Evolutionary conservation across 768 basidiomycete species (phyloP).

Genomic region (Udeniomyces megalosporus): DNA sequence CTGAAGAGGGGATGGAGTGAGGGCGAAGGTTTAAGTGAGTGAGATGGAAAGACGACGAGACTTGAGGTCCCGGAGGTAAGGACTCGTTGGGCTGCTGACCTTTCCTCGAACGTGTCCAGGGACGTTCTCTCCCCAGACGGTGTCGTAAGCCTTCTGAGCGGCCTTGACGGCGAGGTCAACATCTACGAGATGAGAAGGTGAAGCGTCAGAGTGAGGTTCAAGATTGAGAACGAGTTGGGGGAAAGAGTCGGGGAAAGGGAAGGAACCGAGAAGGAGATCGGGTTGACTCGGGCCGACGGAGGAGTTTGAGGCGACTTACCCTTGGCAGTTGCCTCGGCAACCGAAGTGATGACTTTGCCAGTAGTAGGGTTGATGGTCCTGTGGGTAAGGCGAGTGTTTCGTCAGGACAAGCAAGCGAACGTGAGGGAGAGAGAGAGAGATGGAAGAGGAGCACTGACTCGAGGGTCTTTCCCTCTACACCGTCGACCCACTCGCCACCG

Average conservation of each 20-base stretch:
- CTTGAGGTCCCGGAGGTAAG: too few relatives aligned
- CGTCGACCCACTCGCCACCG: slow-evolving; percentile 48
- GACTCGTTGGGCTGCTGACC: too few relatives aligned
- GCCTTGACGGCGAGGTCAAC: slow-evolving; percentile 14
- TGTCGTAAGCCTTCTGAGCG: slow-evolving; percentile 12
- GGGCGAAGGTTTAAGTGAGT: neutral
- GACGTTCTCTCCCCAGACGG: slow-evolving; percentile 15
- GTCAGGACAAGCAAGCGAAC: neutral
- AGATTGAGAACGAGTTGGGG: neutral
- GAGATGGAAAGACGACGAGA: neutral
- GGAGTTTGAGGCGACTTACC: slow-evolving; percentile 1
- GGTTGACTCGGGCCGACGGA: too few relatives aligned
- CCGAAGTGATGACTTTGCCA: slow-evolving; percentile 43
- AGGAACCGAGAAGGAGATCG: neutral
- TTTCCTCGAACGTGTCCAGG: slow-evolving; percentile 11
- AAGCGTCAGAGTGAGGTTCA: neutral
- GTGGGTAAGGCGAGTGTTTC: neutral
- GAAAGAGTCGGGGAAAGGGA: neutral
- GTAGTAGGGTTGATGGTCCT: slow-evolving; percentile 38
- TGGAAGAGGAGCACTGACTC: slow-evolving; percentile 38
- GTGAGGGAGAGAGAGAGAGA: slow-evolving; percentile 2
- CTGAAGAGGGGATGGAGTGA: neutral
- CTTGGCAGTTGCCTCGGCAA: slow-evolving; percentile 17
- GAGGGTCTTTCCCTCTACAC: slow-evolving; percentile 43
- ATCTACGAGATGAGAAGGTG: neutral